These are phyloP conservation scores for Stachybotrys chartarum DNA, from an alignment of 2,329 filamentous ascomycete species.

Conservation along the genomic window DNA sequence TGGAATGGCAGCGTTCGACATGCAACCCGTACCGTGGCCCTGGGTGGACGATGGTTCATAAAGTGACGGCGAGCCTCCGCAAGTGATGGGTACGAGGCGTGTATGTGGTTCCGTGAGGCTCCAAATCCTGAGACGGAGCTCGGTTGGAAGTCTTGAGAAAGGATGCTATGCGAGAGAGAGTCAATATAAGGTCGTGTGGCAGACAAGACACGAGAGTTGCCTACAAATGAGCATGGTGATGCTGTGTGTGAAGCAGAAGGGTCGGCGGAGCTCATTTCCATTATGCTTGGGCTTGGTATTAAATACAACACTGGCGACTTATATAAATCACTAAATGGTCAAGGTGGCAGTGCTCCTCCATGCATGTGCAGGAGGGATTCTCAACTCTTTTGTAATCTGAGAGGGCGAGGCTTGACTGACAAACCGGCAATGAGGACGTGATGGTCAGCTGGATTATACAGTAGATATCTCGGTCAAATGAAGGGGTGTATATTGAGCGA, in stretches of 20 bases:
- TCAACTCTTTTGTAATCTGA: too few relatives aligned
- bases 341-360: too few relatives aligned
- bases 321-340: too few relatives aligned
- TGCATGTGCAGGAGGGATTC: too few relatives aligned
- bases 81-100: slow-evolving; percentile 36
- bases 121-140: slow-evolving; percentile 43
- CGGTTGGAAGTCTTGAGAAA: slow-evolving; percentile 35
- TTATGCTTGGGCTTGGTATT: neutral
- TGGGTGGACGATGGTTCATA: slow-evolving; percentile 4
- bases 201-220: neutral
- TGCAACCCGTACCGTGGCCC: slow-evolving; percentile 24
- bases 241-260: neutral
- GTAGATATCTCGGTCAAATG: too few relatives aligned
- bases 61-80: slow-evolving; percentile 6
- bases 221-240: neutral
- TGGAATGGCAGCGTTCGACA: slow-evolving; percentile 33
- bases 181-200: neutral
- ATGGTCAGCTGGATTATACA: neutral
- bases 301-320: too few relatives aligned
- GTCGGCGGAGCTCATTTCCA: neutral
- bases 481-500: too few relatives aligned
- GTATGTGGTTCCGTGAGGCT: slow-evolving; percentile 32
- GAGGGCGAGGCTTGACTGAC: too few relatives aligned
- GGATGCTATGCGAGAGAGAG: slow-evolving; percentile 21
- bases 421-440: neutral